A percentile compares a stretch with the other conserved stretches of the same genome.
These are phyloP conservation scores for Amborella trichopoda DNA, from an alignment of 164 flowering plant species.

Conservation along the genomic window DNA sequence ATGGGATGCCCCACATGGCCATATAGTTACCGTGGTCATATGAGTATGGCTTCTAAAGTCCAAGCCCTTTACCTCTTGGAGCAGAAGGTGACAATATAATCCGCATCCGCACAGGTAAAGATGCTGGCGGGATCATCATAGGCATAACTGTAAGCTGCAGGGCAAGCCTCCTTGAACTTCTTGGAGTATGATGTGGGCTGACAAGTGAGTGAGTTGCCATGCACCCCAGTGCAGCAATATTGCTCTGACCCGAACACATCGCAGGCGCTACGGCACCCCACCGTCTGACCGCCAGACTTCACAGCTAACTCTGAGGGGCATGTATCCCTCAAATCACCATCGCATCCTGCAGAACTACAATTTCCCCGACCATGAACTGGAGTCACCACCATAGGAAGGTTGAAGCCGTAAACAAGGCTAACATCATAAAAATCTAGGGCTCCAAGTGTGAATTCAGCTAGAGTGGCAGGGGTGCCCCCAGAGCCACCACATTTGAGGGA, in stretches of 20 bases:
- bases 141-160: slow-evolving; percentile 80
- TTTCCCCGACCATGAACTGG: slow-evolving; percentile 65
- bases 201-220: slow-evolving; percentile 49
- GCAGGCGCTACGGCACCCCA: slow-evolving; percentile 81
- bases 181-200: slow-evolving; percentile 66
- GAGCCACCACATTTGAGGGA: slow-evolving; percentile 42
- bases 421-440: slow-evolving; percentile 68
- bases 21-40: too few relatives aligned
- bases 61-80: too few relatives aligned
- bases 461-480: slow-evolving; percentile 65
- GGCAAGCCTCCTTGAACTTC: slow-evolving; percentile 70
- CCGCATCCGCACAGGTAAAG: slow-evolving; percentile 62
- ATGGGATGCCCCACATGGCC: too few relatives aligned
- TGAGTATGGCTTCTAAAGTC: too few relatives aligned
- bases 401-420: slow-evolving; percentile 91
- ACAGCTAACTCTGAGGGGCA: slow-evolving; percentile 75
- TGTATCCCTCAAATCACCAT: slow-evolving; percentile 31
- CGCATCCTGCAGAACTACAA: slow-evolving; percentile 71
- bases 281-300: slow-evolving; percentile 26
- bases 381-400: slow-evolving; percentile 46
- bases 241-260: slow-evolving; percentile 75
- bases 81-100: slow-evolving; percentile 69
- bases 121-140: slow-evolving; percentile 86
- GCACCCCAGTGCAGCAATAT: slow-evolving; percentile 68
- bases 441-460: slow-evolving; percentile 85